These are phyloP conservation scores for Penicillium concentricum DNA, from an alignment of 2,329 filamentous ascomycete genomes.

Conservation along the genomic window DNA sequence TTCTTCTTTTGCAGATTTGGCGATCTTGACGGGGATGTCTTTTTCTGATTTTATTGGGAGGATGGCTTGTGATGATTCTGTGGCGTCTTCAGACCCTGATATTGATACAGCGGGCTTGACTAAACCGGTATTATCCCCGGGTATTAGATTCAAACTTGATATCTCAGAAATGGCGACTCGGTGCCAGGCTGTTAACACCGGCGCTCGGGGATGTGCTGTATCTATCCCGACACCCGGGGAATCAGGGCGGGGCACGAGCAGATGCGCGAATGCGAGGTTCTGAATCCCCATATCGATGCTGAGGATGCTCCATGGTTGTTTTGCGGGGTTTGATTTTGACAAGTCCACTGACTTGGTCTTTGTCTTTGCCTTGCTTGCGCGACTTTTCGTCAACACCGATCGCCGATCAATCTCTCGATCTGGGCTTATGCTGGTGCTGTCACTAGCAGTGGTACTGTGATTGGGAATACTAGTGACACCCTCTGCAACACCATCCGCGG, in stretches of 20 bases:
- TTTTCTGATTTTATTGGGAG: neutral
- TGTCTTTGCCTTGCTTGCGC: neutral
- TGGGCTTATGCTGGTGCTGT: neutral
- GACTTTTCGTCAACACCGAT: neutral
- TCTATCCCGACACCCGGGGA: neutral
- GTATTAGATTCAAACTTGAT: conserved; percentile 3
- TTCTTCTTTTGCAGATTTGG: conserved; percentile 7
- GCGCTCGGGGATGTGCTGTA: neutral
- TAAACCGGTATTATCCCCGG: neutral
- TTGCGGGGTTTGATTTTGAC: neutral
- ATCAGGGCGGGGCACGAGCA: conserved; percentile 40
- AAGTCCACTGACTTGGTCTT: neutral
- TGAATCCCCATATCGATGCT: conserved; percentile 84
- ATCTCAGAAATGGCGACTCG: conserved; percentile 37
- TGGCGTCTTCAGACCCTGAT: neutral
- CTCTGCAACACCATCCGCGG: neutral
- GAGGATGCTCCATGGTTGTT: conserved; percentile 54
- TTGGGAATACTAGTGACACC: neutral
- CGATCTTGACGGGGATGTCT: neutral
- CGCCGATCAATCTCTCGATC: neutral
- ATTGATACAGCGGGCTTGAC: neutral
- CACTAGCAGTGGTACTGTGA: neutral
- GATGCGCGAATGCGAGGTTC: conserved; percentile 73
- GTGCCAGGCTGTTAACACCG: conserved; percentile 42
- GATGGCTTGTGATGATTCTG: neutral